Base-by-base conservation (phyloP, 1,284 basidiomycete genomes). In the Porodaedalea pini region DNA sequence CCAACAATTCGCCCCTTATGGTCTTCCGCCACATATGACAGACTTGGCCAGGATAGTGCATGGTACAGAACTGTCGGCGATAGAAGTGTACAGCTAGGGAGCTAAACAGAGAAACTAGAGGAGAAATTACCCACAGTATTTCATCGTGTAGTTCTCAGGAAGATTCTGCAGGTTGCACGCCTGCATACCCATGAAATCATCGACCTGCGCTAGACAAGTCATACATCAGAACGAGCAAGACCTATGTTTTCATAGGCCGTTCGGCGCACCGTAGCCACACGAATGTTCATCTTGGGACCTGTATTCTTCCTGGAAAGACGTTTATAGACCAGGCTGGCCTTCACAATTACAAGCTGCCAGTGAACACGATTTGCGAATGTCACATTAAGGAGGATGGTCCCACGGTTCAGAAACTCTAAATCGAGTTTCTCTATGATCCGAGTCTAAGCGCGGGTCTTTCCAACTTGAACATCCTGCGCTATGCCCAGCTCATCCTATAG, bases 1-100 rank as follows among this genome's bases (percentile, higher is more conserved):
- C 95, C 95, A 0, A 98, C 93, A 48, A 98, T 87, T 51, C 91
- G 79, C 0, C 94, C 93, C 66, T 86, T 86, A 60, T 86, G 81
- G 67, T 96, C 92, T 68, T 96, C 93, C 0, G 94, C 95, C 17
- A 98, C 93, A 69, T 90, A 98, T 2, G 93, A 96, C 21, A 98
- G 78, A 63, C 93, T 87, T 1, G 95, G 95, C 95, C 95, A 98
- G 7, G 88, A 93, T 67, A 95, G 74, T 5, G 85, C 79, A 68
- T 96, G 92, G 70, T 92, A 94, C 51, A 94, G 78, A 78, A 96
- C 94, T 97, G 54, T 3, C 6, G 25, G 10, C 47, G 6, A 15
- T 43, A 34, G 36, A 44, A 31, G 47, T 43, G 3, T 13, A 25
- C 5, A 15, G n/a, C 2, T 48, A 31, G 45, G 6, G 15, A 44